These are phyloP conservation scores for Globisporangium okanoganense DNA, from an alignment of 352 stramenopile genomes.

Conservation along the genomic window DNA sequence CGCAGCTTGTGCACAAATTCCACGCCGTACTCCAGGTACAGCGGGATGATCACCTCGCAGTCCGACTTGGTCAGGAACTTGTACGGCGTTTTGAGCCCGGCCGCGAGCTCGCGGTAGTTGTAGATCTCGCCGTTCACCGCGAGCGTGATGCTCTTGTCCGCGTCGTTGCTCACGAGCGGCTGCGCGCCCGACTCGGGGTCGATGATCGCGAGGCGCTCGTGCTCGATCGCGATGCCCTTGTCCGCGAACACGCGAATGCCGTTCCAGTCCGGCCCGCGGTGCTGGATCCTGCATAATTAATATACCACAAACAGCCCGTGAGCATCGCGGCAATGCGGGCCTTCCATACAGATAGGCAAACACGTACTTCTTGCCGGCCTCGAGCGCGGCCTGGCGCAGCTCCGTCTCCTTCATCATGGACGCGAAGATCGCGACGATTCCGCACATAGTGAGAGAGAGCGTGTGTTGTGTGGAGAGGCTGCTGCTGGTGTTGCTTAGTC, in stretches of 20 bases:
- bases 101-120: conserved; percentile 98
- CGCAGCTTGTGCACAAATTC: conserved; percentile 91
- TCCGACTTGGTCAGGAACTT: conserved; percentile 95
- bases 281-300: conserved; percentile 74
- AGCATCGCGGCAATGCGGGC: neutral
- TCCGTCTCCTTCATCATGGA: conserved; percentile 92
- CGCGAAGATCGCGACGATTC: conserved; percentile 98
- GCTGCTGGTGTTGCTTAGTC: neutral
- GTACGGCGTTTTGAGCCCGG: conserved; percentile 85
- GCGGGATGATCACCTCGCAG: conserved; percentile 97
- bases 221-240: conserved; percentile 89
- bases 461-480: neutral
- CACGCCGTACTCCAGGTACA: conserved; percentile 91
- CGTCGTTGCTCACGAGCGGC: conserved; percentile 86
- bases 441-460: conserved; percentile 85
- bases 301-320: neutral
- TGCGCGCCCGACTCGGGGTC: conserved; percentile 96
- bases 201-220: conserved; percentile 98
- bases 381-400: conserved; percentile 93
- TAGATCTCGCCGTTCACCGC: conserved; percentile 99
- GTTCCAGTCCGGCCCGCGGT: conserved; percentile 97
- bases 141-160: conserved; percentile 86
- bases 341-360: neutral
- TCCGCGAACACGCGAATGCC: conserved; percentile 80
- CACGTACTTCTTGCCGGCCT: conserved; percentile 87